phyloP scores from a whole-genome alignment of 2,329 filamentous ascomycete genomes.

The Seiridium cupressi region DNA sequence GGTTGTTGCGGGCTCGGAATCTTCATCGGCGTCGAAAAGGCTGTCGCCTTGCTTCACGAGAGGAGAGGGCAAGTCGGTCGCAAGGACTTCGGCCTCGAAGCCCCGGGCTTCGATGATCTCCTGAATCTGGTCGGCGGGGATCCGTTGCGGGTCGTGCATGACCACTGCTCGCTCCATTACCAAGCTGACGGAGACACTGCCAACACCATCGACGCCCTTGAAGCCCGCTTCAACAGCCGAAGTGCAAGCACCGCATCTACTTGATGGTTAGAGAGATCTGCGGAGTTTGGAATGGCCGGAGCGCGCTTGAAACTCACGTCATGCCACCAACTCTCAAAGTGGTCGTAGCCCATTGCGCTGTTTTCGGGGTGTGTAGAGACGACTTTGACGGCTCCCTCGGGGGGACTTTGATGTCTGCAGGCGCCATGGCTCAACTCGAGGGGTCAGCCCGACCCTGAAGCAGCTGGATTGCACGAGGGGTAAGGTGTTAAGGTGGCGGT shows the following conservation, averaged over 20 bases:
- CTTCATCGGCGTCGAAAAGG: conserved; percentile 32
- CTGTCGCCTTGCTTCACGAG: conserved; percentile 38
- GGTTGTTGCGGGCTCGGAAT: conserved; percentile 37
- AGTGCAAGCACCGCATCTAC: conserved; percentile 84
- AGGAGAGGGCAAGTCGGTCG: conserved; percentile 68
- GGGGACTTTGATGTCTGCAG: conserved; percentile 47
- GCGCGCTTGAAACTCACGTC: conserved; percentile 52
- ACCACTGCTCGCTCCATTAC: conserved; percentile 96
- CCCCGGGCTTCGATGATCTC: conserved; percentile 90
- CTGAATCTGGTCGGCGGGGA: conserved; percentile 73
- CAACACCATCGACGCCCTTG: conserved; percentile 75
- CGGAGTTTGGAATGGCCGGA: neutral
- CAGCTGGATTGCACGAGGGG: neutral
- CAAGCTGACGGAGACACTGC: conserved; percentile 85
- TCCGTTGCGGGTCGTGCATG: conserved; percentile 75
- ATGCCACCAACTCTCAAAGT: conserved; percentile 89
- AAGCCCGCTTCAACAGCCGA: conserved; percentile 94
- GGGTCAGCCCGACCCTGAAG: neutral
- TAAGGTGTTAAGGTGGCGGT: neutral
- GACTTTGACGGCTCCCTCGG: conserved; percentile 29
- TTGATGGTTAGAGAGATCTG: conserved; percentile 24
- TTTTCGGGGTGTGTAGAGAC: conserved; percentile 32
- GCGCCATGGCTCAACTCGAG: conserved; percentile 42
- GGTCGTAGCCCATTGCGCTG: conserved; percentile 78
- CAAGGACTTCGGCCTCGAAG: conserved; percentile 87